These are phyloP conservation scores for Coffea humblotiana DNA, from an alignment of 305 asterid genomes.

Conservation along the genomic window DNA sequence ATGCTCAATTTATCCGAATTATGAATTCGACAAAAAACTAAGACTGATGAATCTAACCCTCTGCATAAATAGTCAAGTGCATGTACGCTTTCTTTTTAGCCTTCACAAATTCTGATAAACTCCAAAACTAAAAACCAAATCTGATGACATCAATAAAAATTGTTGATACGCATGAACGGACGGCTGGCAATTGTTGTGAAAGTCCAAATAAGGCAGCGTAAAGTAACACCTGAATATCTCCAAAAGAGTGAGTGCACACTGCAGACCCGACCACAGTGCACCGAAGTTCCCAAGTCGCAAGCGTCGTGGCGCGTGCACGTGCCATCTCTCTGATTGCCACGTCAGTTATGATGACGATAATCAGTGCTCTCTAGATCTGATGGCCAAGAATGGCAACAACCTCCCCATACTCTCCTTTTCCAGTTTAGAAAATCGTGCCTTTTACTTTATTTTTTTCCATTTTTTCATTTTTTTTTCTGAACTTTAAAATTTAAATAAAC, in stretches of 20 bases:
- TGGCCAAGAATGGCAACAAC: neutral
- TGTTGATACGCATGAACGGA: neutral
- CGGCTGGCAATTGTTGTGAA: neutral
- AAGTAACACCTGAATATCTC: neutral
- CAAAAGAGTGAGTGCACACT: neutral
- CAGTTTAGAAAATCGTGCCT: neutral
- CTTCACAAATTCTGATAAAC: neutral
- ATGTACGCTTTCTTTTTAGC: neutral
- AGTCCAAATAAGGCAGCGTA: too few species aligned
- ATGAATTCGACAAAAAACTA: too few species aligned
- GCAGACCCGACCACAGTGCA: too few species aligned
- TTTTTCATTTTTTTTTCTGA: neutral
- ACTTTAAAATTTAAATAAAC: too few species aligned
- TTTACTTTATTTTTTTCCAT: too few species aligned
- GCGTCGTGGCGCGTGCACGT: constrained; percentile 14
- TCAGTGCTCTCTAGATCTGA: constrained; percentile 15
- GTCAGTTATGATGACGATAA: constrained; percentile 19
- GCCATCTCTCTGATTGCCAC: constrained; percentile 16
- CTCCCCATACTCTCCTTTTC: neutral
- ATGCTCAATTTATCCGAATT: too few species aligned
- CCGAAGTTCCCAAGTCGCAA: neutral
- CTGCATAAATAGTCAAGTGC: neutral
- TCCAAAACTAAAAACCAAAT: neutral
- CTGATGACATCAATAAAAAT: neutral
- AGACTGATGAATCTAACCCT: too few species aligned